Base-by-base conservation (phyloP, 768 basidiomycete genomes). In the Rhodotorula diobovata region DNA sequence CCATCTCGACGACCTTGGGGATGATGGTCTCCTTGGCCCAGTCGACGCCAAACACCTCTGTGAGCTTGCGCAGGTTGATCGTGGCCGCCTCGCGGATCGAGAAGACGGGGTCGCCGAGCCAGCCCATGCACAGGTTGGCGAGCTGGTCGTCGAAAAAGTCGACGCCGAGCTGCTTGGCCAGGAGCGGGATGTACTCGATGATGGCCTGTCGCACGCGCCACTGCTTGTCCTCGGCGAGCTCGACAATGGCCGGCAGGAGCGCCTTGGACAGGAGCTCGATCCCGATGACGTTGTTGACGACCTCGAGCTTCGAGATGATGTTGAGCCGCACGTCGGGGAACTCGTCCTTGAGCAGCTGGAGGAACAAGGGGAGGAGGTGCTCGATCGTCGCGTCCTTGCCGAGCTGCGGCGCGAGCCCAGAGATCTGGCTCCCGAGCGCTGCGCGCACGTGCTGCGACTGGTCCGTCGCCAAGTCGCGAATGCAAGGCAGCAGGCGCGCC, bases 161-260 rank as follows among this genome's bases (percentile, higher is more conserved):
- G 77, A 91, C 91, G 64, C 96, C 96, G 67, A 99, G 86, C 80
- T 99, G 96, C n/a, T 89, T 93, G 54, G 96, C 94, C 57, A 99
- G 89, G 32, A 98, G 86, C n/a, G 96, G 96, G 77, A 99, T 84
- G 82, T 99, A 97, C 81, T 98, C 96, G 81, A 99, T 99, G 83
- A 99, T 98, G 15, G 96, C 96, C 81, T 99, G 96, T 76, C 96
- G 89, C 30, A 99, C 95, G 39, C 96, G 90, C 96, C 96, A 99
- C 71, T 96, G 96, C 80, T 98, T 99, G 84, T 99, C 96, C 81
- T 98, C 95, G 15, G 96, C 96, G 45, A 99, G 85, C 79, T 98
- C 91, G 72, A 98, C 90, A 75, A 99, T 98, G 48, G 96, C 96
- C 16, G 96, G 96, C 41, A 99, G 86, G 48, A 99, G 88, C 75